A percentile compares a stretch with the other conserved stretches of the same genome.
These are phyloP conservation scores for Conoideocrella luteorostrata DNA, from an alignment of 2,329 filamentous ascomycete species.

Conservation along the genomic window DNA sequence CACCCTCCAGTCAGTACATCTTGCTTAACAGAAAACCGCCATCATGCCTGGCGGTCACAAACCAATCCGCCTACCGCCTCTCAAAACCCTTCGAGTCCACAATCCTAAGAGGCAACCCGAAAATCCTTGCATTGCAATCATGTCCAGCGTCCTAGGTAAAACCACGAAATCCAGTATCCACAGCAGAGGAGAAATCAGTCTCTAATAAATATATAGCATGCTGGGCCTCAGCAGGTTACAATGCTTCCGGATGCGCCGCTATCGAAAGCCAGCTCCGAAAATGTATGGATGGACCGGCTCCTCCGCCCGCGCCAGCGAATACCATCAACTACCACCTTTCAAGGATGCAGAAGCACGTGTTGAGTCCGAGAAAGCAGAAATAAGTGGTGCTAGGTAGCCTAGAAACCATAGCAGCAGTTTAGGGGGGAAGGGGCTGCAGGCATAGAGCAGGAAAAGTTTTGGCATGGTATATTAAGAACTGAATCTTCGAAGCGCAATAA, in stretches of 20 bases:
- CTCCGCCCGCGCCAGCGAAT: slow-evolving; percentile 45
- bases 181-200: background rate
- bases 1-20: no score
- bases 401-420: no score
- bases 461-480: no score
- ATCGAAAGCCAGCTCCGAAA: slow-evolving; percentile 54
- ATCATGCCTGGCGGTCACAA: slow-evolving; percentile 42
- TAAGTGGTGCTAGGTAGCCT: no score
- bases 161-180: slow-evolving; percentile 5
- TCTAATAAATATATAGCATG: slow-evolving; percentile 50
- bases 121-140: slow-evolving; percentile 49
- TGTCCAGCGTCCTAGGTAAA: slow-evolving; percentile 52
- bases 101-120: slow-evolving; percentile 42
- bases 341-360: slow-evolving; percentile 69
- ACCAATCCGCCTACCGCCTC: slow-evolving; percentile 51
- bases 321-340: slow-evolving; percentile 91
- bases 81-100: slow-evolving; percentile 48
- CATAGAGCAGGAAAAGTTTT: no score
- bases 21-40: no score
- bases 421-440: no score
- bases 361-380: slow-evolving; percentile 30
- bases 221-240: slow-evolving; percentile 76
- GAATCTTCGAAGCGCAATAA: no score
- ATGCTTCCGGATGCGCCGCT: slow-evolving; percentile 49
- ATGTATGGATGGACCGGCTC: slow-evolving; percentile 75